Evolutionary conservation across 2,329 filamentous ascomycete genomes (phyloP), one percentile per base, ranked within the genome.

Genomic region (Fusarium hainanense): DNA sequence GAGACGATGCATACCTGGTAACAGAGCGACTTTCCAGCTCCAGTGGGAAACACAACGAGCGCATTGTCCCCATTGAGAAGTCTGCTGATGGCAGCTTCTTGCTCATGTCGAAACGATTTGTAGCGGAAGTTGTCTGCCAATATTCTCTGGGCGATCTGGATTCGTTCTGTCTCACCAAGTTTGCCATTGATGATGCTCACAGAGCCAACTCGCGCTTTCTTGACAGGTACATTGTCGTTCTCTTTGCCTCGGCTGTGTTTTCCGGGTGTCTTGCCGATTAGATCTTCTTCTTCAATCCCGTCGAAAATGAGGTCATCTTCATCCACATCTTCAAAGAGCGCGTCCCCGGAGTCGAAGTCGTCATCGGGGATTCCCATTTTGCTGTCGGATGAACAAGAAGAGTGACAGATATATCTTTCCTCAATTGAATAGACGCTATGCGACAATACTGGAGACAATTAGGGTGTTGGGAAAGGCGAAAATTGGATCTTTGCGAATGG

Each of bases 1-100:
- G 32, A 20, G 21, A 9, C 11, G n/a, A n/a, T 27, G 3, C 34
- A 46, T 21, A 83, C 83, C 76, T 85, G 83, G 48, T 84, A 85
- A 55, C 83, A 85, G 7, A 85, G 76, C 0, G 83, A 85, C 65
- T 85, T 85, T n/a, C 83, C 83, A 16, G 82, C 83, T 3, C 83
- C 83, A 0, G 83, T 85, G 6, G 83, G 83, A 55, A 85, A 85
- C 21, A 85, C 72, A 7, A 81, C 81, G 1, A 85, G 77, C 0
- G 79, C 71, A 59, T 82, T 85, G 13, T 83, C 69, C 1, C 82
- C 82, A 9, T 51, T 56, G 3, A 85, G 71, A 11, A 82, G 74
- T 4, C 76, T 66, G 9, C 69, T 56, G 27, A 85, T 84, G 16
- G 81, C 82, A 0, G 73, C 78, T 28, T 81, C 79, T 58, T 85